A percentile compares a stretch with the other conserved stretches of the same genome.
Evolutionary conservation across 2,329 filamentous ascomycete genomes (phyloP).

Genomic region (Aspergillus sp.): DNA sequence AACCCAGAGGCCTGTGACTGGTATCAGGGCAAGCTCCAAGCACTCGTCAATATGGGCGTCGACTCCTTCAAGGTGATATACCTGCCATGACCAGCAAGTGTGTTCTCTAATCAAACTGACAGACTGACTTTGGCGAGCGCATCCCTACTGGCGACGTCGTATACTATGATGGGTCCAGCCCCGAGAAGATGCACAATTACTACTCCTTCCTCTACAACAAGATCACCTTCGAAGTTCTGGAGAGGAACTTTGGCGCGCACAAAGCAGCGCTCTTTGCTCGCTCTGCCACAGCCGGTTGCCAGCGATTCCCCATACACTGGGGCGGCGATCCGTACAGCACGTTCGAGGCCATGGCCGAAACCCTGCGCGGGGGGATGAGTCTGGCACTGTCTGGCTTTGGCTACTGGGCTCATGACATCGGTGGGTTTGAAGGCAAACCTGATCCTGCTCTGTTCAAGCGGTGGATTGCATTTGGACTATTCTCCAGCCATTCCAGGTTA

Average conservation of each 20-base stretch:
- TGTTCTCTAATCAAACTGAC: too few species aligned
- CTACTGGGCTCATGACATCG: constrained; percentile 13
- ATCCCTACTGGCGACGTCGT: constrained; percentile 11
- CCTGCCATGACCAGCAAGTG: too few species aligned
- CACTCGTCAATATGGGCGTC: constrained; percentile 9
- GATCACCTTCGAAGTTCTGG: constrained; percentile 5
- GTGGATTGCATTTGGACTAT: constrained; percentile 12
- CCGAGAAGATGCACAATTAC: constrained; percentile 14
- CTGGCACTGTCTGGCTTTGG: constrained; percentile 11
- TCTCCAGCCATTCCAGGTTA: constrained; percentile 9
- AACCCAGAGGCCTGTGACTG: constrained; percentile 12
- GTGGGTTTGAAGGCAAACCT: constrained; percentile 11
- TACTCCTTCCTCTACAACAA: constrained; percentile 13
- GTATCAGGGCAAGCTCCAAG: constrained; percentile 11
- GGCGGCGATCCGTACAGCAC: constrained; percentile 11
- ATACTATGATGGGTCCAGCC: constrained; percentile 6
- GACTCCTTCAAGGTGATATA: constrained; percentile 4
- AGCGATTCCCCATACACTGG: constrained; percentile 12
- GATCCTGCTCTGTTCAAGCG: constrained; percentile 8
- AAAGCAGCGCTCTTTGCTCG: constrained; percentile 12
- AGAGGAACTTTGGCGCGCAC: constrained; percentile 2
- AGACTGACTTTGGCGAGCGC: constrained; percentile 13
- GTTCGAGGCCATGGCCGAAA: constrained; percentile 11
- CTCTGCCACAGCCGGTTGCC: constrained; percentile 8
- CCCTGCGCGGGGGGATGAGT: constrained; percentile 9